phyloP scores from a whole-genome alignment of 1,284 basidiomycete species.

The Cryptococcus sp. region DNA sequence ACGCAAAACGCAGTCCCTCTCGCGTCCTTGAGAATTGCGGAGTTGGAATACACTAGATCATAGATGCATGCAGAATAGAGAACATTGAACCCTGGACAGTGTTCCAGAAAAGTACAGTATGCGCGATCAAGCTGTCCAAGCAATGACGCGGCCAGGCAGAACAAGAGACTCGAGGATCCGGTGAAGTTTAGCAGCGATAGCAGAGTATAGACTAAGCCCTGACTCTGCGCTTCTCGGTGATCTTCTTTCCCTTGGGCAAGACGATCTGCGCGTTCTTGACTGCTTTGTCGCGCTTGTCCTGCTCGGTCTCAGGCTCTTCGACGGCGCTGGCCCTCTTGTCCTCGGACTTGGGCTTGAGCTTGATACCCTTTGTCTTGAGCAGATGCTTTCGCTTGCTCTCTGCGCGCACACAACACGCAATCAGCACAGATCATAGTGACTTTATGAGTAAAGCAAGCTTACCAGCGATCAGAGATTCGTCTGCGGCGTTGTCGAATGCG shows the following conservation, averaged over 20 bases:
- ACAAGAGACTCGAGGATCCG: no score
- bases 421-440: slow-evolving; percentile 5
- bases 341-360: slow-evolving; percentile 14
- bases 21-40: neutral
- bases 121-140: neutral
- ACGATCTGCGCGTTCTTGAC: slow-evolving; percentile 26
- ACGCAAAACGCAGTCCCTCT: neutral
- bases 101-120: no score
- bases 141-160: slow-evolving; percentile 1
- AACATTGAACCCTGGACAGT: no score
- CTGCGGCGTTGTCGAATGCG: slow-evolving; percentile 52
- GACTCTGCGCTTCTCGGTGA: slow-evolving; percentile 34
- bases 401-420: slow-evolving; percentile 11
- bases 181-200: no score
- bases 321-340: slow-evolving; percentile 34
- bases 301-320: slow-evolving; percentile 34
- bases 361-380: slow-evolving; percentile 57
- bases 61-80: no score
- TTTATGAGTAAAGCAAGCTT: slow-evolving; percentile 15
- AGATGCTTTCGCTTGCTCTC: slow-evolving; percentile 54
- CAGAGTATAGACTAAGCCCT: neutral
- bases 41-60: no score
- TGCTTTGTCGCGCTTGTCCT: slow-evolving; percentile 9
- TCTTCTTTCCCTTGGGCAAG: slow-evolving; percentile 41
- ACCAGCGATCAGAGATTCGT: slow-evolving; percentile 52